Evolutionary conservation across 306 rosid species (phyloP).

Genomic region (Glycyrrhiza uralensis): DNA sequence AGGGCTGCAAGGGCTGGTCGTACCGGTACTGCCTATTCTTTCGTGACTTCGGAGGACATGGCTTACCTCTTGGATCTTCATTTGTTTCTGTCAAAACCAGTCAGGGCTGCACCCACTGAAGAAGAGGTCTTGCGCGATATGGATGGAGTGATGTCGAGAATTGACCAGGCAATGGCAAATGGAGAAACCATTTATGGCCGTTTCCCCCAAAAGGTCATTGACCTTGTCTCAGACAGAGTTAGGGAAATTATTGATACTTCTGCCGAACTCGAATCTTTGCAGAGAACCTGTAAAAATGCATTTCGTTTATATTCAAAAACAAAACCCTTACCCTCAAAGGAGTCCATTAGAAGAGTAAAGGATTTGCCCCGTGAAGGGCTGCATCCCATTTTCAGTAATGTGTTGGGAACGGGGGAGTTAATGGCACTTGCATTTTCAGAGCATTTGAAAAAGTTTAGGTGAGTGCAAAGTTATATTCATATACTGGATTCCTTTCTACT

Average conservation of each 20-base stretch:
- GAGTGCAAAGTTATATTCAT: constrained; percentile 18
- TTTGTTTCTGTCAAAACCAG: constrained; percentile 81
- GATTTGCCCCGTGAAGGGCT: constrained; percentile 74
- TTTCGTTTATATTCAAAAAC: constrained; percentile 81
- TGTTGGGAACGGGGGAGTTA: constrained; percentile 78
- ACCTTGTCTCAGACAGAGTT: constrained; percentile 82
- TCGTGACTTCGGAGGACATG: constrained; percentile 82
- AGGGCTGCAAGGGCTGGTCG: constrained; percentile 97
- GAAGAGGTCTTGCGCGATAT: constrained; percentile 74
- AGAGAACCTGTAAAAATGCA: constrained; percentile 71
- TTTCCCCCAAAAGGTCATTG: constrained; percentile 79
- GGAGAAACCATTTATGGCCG: constrained; percentile 90
- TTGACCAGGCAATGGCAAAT: constrained; percentile 66
- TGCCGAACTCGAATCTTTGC: constrained; percentile 57
- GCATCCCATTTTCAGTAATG: constrained; percentile 79
- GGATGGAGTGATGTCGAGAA: constrained; percentile 67
- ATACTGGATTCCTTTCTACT: not conserved
- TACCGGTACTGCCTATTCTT: constrained; percentile 86
- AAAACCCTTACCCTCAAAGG: constrained; percentile 82
- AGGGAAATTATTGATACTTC: constrained; percentile 75
- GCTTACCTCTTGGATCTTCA: constrained; percentile 91
- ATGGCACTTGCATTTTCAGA: constrained; percentile 97
- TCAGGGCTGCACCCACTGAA: constrained; percentile 80
- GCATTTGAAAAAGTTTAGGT: constrained; percentile 88
- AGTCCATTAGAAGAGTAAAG: constrained; percentile 80